Evolutionary conservation across 495 filamentous ascomycete species (phyloP).

Genomic region (Penicillium herquei): DNA sequence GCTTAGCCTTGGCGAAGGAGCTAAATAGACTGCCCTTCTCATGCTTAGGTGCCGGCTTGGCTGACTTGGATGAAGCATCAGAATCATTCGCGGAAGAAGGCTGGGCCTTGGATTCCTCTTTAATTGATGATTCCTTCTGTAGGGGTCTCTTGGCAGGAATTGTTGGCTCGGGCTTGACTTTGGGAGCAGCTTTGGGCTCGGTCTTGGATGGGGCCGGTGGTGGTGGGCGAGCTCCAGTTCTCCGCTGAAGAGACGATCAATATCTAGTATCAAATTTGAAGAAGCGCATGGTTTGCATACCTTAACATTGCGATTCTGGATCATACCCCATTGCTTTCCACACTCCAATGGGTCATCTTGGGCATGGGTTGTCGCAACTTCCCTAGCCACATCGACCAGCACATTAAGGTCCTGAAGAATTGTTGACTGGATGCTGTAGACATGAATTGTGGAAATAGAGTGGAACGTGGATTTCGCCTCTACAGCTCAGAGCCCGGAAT

Average conservation of each 20-base stretch:
- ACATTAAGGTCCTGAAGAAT: conserved; percentile 73
- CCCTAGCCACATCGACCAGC: conserved; percentile 64
- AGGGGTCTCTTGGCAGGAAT: conserved; percentile 36
- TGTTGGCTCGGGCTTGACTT: conserved; percentile 25
- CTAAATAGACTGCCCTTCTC: conserved; percentile 71
- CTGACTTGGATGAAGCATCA: conserved; percentile 33
- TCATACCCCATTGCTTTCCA: conserved; percentile 64
- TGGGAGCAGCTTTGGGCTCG: conserved; percentile 10
- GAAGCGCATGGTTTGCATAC: conserved; percentile 21
- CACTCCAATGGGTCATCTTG: conserved; percentile 62
- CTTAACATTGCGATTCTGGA: conserved; percentile 64
- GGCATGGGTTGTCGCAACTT: conserved; percentile 50
- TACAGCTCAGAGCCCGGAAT: conserved; percentile 29
- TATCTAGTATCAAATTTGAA: not conserved
- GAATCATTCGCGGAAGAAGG: conserved; percentile 22
- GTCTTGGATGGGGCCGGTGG: conserved; percentile 20
- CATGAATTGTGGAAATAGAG: conserved; percentile 70
- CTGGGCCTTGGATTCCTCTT: conserved; percentile 28
- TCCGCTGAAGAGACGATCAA: conserved; percentile 39
- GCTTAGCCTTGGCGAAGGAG: conserved; percentile 78
- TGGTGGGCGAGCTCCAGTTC: conserved; percentile 41
- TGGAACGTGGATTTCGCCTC: conserved; percentile 67
- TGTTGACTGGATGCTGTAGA: conserved; percentile 80
- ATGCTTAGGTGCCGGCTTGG: conserved; percentile 52
- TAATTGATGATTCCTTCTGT: conserved; percentile 22